These are phyloP conservation scores for Lachnellula willkommii DNA, from an alignment of 2,329 filamentous ascomycete genomes.

Conservation along the genomic window DNA sequence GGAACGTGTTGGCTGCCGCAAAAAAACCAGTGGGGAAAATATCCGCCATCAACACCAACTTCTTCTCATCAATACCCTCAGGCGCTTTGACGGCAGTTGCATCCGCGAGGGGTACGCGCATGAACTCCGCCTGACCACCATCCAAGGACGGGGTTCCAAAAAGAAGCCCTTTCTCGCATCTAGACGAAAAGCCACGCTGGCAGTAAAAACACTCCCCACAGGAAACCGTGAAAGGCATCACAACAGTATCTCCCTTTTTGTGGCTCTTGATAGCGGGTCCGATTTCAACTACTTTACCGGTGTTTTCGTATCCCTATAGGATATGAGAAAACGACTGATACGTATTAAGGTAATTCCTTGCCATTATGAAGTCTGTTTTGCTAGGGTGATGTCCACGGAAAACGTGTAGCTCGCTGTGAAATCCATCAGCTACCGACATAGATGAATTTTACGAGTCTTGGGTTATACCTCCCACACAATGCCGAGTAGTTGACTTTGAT, in stretches of 20 bases:
- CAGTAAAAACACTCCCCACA: conserved; percentile 83
- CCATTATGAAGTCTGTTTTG: conserved; percentile 54
- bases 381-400: conserved; percentile 77
- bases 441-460: neutral
- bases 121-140: conserved; percentile 77
- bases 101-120: conserved; percentile 75
- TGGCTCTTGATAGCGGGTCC: conserved; percentile 65
- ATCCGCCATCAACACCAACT: conserved; percentile 82
- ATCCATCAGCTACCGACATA: neutral
- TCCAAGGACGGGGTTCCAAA: conserved; percentile 68
- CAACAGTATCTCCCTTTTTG: conserved; percentile 68
- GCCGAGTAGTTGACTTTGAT: conserved; percentile 79
- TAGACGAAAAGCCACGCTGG: conserved; percentile 66
- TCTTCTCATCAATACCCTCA: conserved; percentile 64
- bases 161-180: conserved; percentile 64
- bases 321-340: neutral
- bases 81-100: conserved; percentile 73
- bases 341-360: neutral
- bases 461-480: conserved; percentile 75
- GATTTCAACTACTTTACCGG: conserved; percentile 63
- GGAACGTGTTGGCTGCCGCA: conserved; percentile 73
- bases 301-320: conserved; percentile 73
- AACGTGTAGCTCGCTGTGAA: conserved; percentile 70
- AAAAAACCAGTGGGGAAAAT: conserved; percentile 88
- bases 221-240: conserved; percentile 77